These are phyloP conservation scores for Rhynchosporium agropyri DNA, from an alignment of 2,329 filamentous ascomycete species.

Conservation along the genomic window DNA sequence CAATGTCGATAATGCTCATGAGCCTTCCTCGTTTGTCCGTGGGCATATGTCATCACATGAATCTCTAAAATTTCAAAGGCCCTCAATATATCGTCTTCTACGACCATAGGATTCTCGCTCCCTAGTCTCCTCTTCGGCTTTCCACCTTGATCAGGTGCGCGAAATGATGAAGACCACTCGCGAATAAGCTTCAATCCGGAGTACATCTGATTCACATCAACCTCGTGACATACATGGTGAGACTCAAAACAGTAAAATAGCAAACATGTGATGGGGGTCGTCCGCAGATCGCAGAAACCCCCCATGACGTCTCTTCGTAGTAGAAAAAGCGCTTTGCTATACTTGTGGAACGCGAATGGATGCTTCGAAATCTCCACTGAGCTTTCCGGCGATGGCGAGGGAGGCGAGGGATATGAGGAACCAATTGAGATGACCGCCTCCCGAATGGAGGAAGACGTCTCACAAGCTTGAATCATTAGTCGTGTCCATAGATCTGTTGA, in stretches of 20 bases:
- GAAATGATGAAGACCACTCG: slow-evolving; percentile 28
- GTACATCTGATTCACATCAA: slow-evolving; percentile 27
- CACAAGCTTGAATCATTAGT: slow-evolving; percentile 31
- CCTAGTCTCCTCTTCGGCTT: slow-evolving; percentile 15
- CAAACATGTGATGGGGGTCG: slow-evolving; percentile 29
- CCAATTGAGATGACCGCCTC: slow-evolving; percentile 31
- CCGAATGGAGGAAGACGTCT: slow-evolving; percentile 26
- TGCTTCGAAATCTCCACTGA: slow-evolving; percentile 31
- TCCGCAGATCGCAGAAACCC: slow-evolving; percentile 28
- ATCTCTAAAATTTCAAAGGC: slow-evolving; percentile 30
- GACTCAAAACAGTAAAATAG: slow-evolving; percentile 35
- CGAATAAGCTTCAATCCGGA: slow-evolving; percentile 29
- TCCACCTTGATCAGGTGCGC: slow-evolving; percentile 19
- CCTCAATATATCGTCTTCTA: slow-evolving; percentile 29
- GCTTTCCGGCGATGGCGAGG: slow-evolving; percentile 22
- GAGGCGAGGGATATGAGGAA: slow-evolving; percentile 19
- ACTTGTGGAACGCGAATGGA: slow-evolving; percentile 32
- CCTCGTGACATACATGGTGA: slow-evolving; percentile 28
- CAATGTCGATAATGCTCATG: slow-evolving; percentile 29
- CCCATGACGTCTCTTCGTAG: slow-evolving; percentile 29
- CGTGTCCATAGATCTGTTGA: slow-evolving; percentile 25
- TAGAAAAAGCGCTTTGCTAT: slow-evolving; percentile 30
- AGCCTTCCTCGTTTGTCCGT: slow-evolving; percentile 27
- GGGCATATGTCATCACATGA: slow-evolving; percentile 30
- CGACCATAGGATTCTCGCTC: slow-evolving; percentile 21